Evolutionary conservation across 1,284 basidiomycete genomes (phyloP), one percentile per base, ranked within the genome.

Genomic region (Ustilago xerochloae): DNA sequence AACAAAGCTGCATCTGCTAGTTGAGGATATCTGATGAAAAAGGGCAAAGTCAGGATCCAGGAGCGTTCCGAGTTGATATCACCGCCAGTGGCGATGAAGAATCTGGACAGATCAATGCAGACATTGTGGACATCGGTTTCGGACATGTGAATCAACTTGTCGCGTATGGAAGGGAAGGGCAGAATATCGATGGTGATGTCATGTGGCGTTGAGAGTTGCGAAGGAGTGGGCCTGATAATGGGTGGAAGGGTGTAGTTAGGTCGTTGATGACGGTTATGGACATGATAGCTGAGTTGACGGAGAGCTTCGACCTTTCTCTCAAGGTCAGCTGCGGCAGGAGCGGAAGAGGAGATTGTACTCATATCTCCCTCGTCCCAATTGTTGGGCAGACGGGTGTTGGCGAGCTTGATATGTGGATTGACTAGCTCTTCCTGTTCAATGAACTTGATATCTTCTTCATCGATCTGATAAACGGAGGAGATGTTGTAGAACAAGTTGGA

Each of bases 141-240:
- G 12, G 62, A 53, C 41, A 63, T 51, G 38, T 62, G 66, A 45
- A 81, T 72, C 20, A 80, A 22, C 24, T 64, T 67, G 54, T 80
- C 78, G 18, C 80, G 63, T 6, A 81, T 39, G 5, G 54, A 36
- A 1, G 73, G 28, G 28, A 63, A 71, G 15, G 78, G 77, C 2
- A 79, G 3, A 9, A 26, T 10, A 24, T 81, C 80, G 41, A 81
- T 60, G 2, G 54, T 18, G 1, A 35, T 63, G 20, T 79, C 77
- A 57, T 81, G 78, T 26, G 75, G 73, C 15, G 62, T 65, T 24
- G 71, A 58, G 3, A 30, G 58, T 51, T 81, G 80, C 22, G 78
- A 33, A 22, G 69, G 49, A 3, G 75, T 74, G 10, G 75, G 75
- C 28, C 52, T 59, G 20, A 81, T 41, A 30, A 74, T 20, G 6